A percentile compares a stretch with the other conserved stretches of the same genome.
Conservation (phyloP, 306 rosid genomes). For the Clitoria ternatea region DNA sequence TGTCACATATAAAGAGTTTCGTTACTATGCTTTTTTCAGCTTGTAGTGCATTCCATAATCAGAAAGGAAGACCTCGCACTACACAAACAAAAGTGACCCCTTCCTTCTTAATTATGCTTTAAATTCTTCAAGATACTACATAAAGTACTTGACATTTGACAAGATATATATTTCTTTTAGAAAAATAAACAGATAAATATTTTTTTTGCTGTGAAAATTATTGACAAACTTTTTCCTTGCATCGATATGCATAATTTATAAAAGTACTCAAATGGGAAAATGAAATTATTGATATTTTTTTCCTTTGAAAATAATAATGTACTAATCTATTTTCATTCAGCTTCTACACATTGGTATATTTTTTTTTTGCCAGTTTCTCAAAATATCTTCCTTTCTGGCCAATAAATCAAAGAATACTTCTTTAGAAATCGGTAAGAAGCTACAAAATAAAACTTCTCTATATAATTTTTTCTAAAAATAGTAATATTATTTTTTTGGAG, state of each 20-base stretch:
- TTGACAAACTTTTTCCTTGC: background rate
- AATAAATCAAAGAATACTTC: too few species aligned
- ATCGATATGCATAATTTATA: background rate
- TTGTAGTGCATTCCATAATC: slow-evolving; percentile 26
- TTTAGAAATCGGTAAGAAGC: too few species aligned
- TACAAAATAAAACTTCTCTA: too few species aligned
- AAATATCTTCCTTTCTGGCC: background rate
- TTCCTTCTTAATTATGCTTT: background rate
- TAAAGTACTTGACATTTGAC: slow-evolving; percentile 3
- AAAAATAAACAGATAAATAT: background rate
- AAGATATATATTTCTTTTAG: background rate
- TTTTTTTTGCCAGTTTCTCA: background rate
- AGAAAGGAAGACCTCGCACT: slow-evolving; percentile 19
- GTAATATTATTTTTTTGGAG: too few species aligned
- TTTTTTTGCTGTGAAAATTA: background rate
- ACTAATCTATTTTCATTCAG: too few species aligned
- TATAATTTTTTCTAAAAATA: too few species aligned
- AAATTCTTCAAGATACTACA: slow-evolving; percentile 13
- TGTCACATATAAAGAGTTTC: slow-evolving; percentile 19
- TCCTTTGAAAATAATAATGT: background rate
- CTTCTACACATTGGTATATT: background rate
- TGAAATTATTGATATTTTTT: background rate
- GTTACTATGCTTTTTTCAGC: slow-evolving; percentile 1
- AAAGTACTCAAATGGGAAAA: background rate
- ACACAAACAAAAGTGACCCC: background rate